Conservation (phyloP, 495 filamentous ascomycete genomes). For the Aspergillus cristatus region DNA sequence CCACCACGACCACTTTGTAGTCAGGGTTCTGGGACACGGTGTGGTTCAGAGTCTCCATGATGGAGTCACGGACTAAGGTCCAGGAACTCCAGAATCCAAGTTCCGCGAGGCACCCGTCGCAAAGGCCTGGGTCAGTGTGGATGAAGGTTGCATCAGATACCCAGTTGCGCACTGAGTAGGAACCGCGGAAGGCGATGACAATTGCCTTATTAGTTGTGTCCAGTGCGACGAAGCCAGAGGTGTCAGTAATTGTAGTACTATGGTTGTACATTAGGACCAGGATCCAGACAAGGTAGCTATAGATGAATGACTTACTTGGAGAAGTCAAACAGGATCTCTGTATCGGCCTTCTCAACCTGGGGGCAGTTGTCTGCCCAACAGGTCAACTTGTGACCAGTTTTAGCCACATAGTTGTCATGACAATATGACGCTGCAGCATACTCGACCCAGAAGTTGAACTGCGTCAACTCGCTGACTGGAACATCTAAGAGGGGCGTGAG, state of each 20-base stretch:
- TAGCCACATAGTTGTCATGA: conserved; percentile 33
- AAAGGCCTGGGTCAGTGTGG: conserved; percentile 33
- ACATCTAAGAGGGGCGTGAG: neutral
- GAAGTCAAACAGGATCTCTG: conserved; percentile 46
- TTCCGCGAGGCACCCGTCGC: conserved; percentile 37
- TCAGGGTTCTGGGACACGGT: conserved; percentile 28
- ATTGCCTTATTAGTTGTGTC: conserved; percentile 52
- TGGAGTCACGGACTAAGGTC: conserved; percentile 25
- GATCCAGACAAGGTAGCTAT: conserved; percentile 1
- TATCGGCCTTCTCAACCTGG: conserved; percentile 40
- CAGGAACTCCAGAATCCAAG: conserved; percentile 48
- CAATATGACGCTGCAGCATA: conserved; percentile 62
- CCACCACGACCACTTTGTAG: conserved; percentile 46
- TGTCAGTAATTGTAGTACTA: conserved; percentile 41
- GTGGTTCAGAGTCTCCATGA: conserved; percentile 26
- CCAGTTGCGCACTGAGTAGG: conserved; percentile 56
- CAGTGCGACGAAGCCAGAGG: conserved; percentile 53
- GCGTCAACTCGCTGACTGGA: neutral
- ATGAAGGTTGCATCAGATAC: conserved; percentile 45
- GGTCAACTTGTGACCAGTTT: conserved; percentile 35
- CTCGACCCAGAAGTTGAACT: conserved; percentile 53
- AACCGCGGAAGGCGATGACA: conserved; percentile 57
- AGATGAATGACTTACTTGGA: conserved; percentile 39
- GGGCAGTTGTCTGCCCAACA: conserved; percentile 50
- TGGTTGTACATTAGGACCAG: conserved; percentile 22